Evolutionary conservation across 202 grass and related monocot species (phyloP), one percentile per base, ranked within the genome.

Genomic region (Panicum virgatum): DNA sequence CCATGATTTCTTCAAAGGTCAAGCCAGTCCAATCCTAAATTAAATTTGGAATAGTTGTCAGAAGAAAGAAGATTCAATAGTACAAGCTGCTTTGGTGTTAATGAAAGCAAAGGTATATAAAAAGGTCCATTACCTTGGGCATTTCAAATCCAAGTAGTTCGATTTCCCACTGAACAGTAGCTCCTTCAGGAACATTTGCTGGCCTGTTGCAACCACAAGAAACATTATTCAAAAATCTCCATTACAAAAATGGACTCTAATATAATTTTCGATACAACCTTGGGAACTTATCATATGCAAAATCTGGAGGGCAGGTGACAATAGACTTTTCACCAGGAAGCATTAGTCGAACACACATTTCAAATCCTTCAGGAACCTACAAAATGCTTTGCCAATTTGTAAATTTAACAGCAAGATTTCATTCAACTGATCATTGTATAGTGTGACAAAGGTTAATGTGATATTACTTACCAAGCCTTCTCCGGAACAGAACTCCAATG

Each of bases 301-400:
- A 93, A 90, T 95, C 96, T 78, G 96, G 90, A 86, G 96, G 92
- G 78, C 96, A 95, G 62, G 90, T 95, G 39, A 98, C 89, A 47
- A 90, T 5, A 76, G 89, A 86, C 71, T 95, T 86, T 93, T 98
- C 96, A 89, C 92, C 96, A 70, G 96, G 96, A 91, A 98, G 92
- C 96, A 98, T 95, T 81, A 98, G 65, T 47, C 96, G 84, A 73
- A 98, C 92, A 87, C 88, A 91, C 96, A 98, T 98, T 93, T 98
- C 96, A 62, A 98, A 86, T 86, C 96, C 96, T 78, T 93, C 89
- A 51, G 96, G 96, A 82, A 96, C 96, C 96, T 98, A 80, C n/a
- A 86, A 80, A 83, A 53, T 37, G 47, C 30, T 53, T 61, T 60
- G 23, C 63, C 64, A 18, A 76, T 82, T 74, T 36, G 42, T 37